These are phyloP conservation scores for Tillandsia leiboldiana DNA, from an alignment of 176 grass and related monocot species.

Conservation along the genomic window DNA sequence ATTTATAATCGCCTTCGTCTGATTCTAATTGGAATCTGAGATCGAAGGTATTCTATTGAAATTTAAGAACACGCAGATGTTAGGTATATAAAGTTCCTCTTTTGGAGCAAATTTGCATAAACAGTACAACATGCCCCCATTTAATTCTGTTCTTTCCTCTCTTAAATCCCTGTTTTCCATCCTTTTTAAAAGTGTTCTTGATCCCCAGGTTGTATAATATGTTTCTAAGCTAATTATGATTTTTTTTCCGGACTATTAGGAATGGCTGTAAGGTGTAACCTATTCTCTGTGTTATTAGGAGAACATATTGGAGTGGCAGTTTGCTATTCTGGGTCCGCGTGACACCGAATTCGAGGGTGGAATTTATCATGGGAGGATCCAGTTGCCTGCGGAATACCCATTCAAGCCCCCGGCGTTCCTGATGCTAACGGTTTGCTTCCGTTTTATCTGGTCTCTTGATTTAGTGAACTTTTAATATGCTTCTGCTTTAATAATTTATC, in stretches of 20 bases:
- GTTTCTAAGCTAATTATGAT: not conserved
- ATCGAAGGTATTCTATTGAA: not conserved
- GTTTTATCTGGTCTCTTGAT: not conserved
- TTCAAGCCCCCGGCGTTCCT: slow-evolving; percentile 96
- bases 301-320: slow-evolving; percentile 99
- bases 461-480: not conserved
- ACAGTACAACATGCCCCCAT: not conserved
- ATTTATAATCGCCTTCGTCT: not conserved
- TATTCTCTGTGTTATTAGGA: slow-evolving; percentile 35
- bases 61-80: not conserved
- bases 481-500: slow-evolving; percentile 2
- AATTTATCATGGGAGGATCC: slow-evolving; percentile 93
- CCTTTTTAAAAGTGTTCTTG: too few relatives aligned
- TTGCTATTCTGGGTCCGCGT: slow-evolving; percentile 76
- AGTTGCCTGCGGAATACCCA: slow-evolving; percentile 85
- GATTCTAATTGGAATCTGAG: not conserved
- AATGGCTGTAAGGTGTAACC: not conserved
- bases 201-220: not conserved
- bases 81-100: not conserved
- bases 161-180: not conserved
- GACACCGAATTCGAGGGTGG: slow-evolving; percentile 97
- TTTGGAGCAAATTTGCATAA: not conserved
- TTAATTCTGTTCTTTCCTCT: not conserved
- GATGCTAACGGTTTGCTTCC: slow-evolving; percentile 59
- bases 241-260: not conserved